Percentiles rank a stretch among this genome's conserved stretches.
These are phyloP conservation scores for Ceriops decandra DNA, from an alignment of 345 rosid species.

Conservation along the genomic window DNA sequence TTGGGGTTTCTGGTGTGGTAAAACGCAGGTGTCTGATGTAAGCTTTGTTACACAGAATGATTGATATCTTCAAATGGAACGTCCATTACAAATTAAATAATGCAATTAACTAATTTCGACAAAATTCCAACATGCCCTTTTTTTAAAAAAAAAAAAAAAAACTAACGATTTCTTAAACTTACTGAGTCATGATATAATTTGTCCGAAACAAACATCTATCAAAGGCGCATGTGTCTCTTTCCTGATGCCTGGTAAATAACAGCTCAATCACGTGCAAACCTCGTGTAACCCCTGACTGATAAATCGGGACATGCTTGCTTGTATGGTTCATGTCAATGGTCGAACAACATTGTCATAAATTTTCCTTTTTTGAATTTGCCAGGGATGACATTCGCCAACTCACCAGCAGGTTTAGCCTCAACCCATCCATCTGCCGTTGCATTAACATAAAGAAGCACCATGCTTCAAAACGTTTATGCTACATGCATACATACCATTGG, in stretches of 20 bases:
- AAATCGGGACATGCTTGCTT: not conserved
- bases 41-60: no score
- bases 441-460: constrained; percentile 27
- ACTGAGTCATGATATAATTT: no score
- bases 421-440: constrained; percentile 68
- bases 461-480: constrained; percentile 12
- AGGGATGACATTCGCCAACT: constrained; percentile 14
- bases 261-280: not conserved
- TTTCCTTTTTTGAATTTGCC: not conserved
- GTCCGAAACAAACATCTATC: not conserved
- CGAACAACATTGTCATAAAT: not conserved
- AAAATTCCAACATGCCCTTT: not conserved
- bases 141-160: no score
- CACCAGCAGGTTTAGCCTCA: constrained; percentile 17
- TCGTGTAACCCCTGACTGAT: not conserved
- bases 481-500: no score
- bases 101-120: no score
- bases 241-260: not conserved
- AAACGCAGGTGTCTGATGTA: no score
- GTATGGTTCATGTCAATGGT: no score
- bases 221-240: not conserved
- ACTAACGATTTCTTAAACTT: not conserved
- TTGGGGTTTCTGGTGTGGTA: no score
- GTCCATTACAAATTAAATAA: no score
- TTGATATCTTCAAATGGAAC: no score